A percentile compares a stretch with the other conserved stretches of the same genome.
These are phyloP conservation scores for Plenodomus tracheiphilus DNA, from an alignment of 2,329 filamentous ascomycete genomes.

Conservation along the genomic window DNA sequence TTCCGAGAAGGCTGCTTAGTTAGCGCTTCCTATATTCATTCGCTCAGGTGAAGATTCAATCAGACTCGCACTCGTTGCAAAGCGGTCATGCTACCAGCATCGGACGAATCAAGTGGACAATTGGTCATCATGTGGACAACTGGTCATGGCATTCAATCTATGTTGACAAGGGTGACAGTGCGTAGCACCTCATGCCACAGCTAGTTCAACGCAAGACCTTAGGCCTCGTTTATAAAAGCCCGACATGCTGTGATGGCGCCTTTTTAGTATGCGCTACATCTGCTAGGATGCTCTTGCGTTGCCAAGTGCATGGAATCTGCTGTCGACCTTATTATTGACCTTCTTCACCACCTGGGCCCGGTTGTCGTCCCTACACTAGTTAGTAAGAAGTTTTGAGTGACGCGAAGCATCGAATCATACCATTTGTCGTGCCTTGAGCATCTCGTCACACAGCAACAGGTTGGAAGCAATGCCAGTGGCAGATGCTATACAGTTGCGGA, in stretches of 20 bases:
- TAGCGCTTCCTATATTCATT: too few species aligned
- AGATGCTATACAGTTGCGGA: conserved; percentile 91
- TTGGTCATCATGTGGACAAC: neutral
- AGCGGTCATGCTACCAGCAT: too few species aligned
- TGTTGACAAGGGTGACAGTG: conserved; percentile 6
- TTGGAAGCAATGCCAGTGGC: conserved; percentile 95
- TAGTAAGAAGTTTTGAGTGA: conserved; percentile 1
- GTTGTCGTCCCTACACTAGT: conserved; percentile 32
- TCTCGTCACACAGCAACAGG: conserved; percentile 90
- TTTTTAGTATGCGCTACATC: too few species aligned
- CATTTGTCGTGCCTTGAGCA: conserved; percentile 98
- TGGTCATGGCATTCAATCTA: conserved; percentile 7
- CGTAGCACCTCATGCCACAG: neutral
- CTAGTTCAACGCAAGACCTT: neutral
- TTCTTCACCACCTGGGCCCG: conserved; percentile 27
- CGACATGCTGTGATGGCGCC: neutral
- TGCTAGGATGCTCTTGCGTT: neutral
- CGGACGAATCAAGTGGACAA: too few species aligned
- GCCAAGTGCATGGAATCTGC: neutral
- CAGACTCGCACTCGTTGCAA: too few species aligned
- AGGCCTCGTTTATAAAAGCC: neutral
- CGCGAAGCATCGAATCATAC: conserved; percentile 36
- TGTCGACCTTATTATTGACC: conserved; percentile 8
- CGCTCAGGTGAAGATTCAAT: too few species aligned
- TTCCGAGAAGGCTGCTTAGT: too few species aligned